phyloP scores from a whole-genome alignment of 805 yeast species.

The Diddensiella santjacobensis region DNA sequence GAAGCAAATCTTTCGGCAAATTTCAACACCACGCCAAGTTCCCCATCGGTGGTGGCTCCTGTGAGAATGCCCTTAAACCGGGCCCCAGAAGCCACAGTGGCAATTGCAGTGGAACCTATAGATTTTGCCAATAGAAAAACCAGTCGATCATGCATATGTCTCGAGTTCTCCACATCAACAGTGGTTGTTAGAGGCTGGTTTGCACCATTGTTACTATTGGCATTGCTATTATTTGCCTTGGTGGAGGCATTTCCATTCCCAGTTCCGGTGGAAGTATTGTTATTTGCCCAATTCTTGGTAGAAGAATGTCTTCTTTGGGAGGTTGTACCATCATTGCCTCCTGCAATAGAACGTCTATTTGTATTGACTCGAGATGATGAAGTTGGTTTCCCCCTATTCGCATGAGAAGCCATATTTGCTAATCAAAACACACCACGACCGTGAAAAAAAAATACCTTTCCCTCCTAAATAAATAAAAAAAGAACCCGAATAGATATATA shows the following conservation, averaged over 20 bases:
- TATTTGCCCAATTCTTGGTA: not conserved
- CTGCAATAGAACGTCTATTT: not conserved
- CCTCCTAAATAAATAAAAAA: too few species aligned
- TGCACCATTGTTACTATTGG: not conserved
- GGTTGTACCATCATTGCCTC: not conserved
- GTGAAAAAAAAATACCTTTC: too few species aligned
- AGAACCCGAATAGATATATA: too few species aligned
- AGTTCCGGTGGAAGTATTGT: not conserved
- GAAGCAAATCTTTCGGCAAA: constrained; percentile 44
- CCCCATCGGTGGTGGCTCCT: constrained; percentile 42
- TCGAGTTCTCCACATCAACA: constrained; percentile 21
- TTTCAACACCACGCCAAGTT: constrained; percentile 54
- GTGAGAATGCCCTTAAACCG: constrained; percentile 55
- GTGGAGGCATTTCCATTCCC: not conserved
- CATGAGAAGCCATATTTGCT: not conserved
- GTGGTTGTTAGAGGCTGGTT: constrained; percentile 23
- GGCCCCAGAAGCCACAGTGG: constrained; percentile 61
- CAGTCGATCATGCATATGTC: constrained; percentile 52
- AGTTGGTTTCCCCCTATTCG: not conserved
- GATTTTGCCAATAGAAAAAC: constrained; percentile 53
- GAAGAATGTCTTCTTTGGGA: not conserved
- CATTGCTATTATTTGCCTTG: not conserved
- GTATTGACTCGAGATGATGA: not conserved
- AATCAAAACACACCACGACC: too few species aligned
- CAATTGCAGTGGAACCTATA: constrained; percentile 54